phyloP scores from a whole-genome alignment of 768 basidiomycete species.

The Strobilomyces echinocephalus region DNA sequence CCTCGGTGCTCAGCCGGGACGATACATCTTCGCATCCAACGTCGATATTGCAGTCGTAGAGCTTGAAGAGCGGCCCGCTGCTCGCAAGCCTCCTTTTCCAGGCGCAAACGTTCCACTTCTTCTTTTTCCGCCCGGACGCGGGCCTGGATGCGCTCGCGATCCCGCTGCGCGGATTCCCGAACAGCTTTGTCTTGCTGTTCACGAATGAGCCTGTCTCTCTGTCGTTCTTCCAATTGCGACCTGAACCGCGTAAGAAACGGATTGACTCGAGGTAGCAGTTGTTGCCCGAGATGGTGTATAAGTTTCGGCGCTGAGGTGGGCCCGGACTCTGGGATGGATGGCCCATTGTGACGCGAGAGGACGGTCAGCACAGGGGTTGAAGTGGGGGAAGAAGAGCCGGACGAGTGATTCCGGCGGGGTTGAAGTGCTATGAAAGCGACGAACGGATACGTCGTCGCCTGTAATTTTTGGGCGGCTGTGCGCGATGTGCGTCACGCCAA shows the following conservation, averaged over 20 bases:
- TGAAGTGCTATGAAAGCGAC: conserved; percentile 89
- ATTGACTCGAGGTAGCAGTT: conserved; percentile 75
- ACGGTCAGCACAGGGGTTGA: conserved; percentile 62
- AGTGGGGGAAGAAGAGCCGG: conserved; percentile 32
- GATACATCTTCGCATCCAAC: conserved; percentile 52
- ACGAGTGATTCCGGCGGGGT: conserved; percentile 46
- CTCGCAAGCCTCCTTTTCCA: conserved; percentile 27
- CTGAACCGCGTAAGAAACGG: conserved; percentile 69
- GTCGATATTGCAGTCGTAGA: conserved; percentile 49
- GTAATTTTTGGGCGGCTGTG: conserved; percentile 63
- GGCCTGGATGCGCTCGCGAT: conserved; percentile 62
- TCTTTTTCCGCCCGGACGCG: conserved; percentile 44
- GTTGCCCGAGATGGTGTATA: conserved; percentile 57
- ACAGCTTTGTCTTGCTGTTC: conserved; percentile 84
- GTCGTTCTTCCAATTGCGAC: conserved; percentile 44
- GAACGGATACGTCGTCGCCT: conserved; percentile 89
- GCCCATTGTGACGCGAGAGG: conserved; percentile 80
- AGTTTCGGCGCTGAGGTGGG: conserved; percentile 64
- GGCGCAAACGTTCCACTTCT: conserved; percentile 32
- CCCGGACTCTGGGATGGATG: conserved; percentile 42
- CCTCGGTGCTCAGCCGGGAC: conserved; percentile 30
- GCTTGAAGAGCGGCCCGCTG: conserved; percentile 32
- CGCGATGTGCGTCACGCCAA: conserved; percentile 1
- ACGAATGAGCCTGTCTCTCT: conserved; percentile 56
- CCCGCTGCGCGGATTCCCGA: conserved; percentile 54